Percentiles rank a stretch among this genome's conserved stretches.
Evolutionary conservation across 2,329 filamentous ascomycete genomes (phyloP).

Genomic region (Aspergillus sclerotialis): DNA sequence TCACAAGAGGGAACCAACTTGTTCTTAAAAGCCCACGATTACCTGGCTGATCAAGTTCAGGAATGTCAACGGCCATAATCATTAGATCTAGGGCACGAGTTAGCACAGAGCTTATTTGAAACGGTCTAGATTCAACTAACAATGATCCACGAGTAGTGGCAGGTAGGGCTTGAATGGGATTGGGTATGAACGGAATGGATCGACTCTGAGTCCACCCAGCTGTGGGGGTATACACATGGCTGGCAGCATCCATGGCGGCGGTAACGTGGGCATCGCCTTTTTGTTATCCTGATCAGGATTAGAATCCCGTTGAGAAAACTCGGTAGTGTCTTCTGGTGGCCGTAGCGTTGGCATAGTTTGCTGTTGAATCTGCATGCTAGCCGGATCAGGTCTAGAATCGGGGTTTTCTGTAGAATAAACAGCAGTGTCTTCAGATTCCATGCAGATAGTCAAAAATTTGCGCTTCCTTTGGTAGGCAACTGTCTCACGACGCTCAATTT

Average conservation of each 20-base stretch:
- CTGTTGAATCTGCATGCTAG: too few species aligned
- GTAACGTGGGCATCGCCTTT: not conserved
- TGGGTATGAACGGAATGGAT: slow-evolving; percentile 31
- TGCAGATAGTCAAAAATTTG: too few species aligned
- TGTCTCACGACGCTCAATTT: not conserved
- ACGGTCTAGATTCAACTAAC: slow-evolving; percentile 15
- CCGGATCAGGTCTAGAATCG: too few species aligned
- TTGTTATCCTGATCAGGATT: slow-evolving; percentile 3
- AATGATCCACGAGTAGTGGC: slow-evolving; percentile 25
- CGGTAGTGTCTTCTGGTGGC: too few species aligned
- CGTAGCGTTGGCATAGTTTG: too few species aligned
- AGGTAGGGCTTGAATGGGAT: slow-evolving; percentile 29
- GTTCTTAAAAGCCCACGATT: slow-evolving; percentile 30
- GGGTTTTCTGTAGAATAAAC: too few species aligned
- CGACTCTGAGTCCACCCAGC: slow-evolving; percentile 19
- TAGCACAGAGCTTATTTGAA: too few species aligned
- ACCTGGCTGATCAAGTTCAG: slow-evolving; percentile 32
- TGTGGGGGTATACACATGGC: slow-evolving; percentile 7
- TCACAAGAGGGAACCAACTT: slow-evolving; percentile 36
- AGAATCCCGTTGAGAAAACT: too few species aligned
- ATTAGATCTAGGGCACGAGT: too few species aligned
- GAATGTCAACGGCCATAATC: slow-evolving; percentile 36
- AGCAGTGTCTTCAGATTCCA: too few species aligned
- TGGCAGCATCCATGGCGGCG: not conserved
- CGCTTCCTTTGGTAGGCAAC: too few species aligned